Evolutionary conservation across 1,284 basidiomycete genomes (phyloP).

Genomic region (Leccinum pachyderme): DNA sequence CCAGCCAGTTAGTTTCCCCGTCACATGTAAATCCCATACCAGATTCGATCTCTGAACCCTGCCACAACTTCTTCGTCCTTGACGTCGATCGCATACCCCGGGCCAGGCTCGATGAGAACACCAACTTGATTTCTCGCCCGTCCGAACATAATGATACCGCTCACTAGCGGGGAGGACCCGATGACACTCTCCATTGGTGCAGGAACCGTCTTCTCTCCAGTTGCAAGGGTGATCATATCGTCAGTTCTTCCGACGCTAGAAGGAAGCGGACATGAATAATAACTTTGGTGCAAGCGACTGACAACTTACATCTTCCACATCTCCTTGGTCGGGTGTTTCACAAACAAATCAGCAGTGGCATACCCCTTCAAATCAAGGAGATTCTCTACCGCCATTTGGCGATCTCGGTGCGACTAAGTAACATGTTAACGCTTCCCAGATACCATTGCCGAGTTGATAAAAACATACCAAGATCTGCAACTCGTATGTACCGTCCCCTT

Average conservation of each 20-base stretch:
- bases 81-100: neutral
- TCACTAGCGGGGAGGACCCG: neutral
- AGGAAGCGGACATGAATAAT: neutral
- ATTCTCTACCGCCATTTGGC: conserved; percentile 24
- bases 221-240: neutral
- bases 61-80: conserved; percentile 19
- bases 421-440: neutral
- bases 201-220: neutral
- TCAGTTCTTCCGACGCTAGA: neutral
- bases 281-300: no score
- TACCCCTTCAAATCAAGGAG: conserved; percentile 19
- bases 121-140: neutral
- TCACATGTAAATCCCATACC: conserved; percentile 28
- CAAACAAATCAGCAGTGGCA: conserved; percentile 20
- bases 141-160: neutral
- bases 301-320: conserved; percentile 16
- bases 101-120: neutral
- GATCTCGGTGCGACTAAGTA: conserved; percentile 17
- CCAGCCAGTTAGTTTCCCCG: neutral
- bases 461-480: conserved; percentile 32
- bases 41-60: conserved; percentile 32
- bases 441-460: neutral
- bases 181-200: neutral
- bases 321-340: conserved; percentile 20
- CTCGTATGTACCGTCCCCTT: conserved; percentile 34